These are phyloP conservation scores for Ananas comosus DNA, from an alignment of 176 grass and related monocot species.

Conservation along the genomic window DNA sequence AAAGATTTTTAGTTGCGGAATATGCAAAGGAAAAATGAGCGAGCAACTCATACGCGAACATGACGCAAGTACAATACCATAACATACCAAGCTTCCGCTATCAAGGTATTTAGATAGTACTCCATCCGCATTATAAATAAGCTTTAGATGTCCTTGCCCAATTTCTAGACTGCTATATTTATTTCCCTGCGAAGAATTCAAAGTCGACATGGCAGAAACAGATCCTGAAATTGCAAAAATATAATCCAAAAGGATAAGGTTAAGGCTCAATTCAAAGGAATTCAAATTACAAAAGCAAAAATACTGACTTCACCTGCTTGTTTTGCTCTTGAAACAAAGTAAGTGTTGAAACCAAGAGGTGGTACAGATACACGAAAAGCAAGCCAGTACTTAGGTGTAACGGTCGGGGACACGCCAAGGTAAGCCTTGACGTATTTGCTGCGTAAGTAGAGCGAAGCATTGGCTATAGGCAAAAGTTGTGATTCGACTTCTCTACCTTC, in stretches of 20 bases:
- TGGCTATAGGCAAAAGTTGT: conserved; percentile 64
- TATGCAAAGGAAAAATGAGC: conserved; percentile 2
- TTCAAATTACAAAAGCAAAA: conserved; percentile 14
- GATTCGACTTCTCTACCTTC: conserved; percentile 84
- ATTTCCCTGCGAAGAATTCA: conserved; percentile 50
- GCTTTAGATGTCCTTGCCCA: conserved; percentile 66
- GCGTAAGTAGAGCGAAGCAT: conserved; percentile 46
- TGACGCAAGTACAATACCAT: neutral
- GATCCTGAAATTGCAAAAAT: conserved; percentile 33
- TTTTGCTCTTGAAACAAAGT: conserved; percentile 56
- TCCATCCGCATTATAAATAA: conserved; percentile 47
- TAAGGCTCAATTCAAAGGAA: conserved; percentile 3
- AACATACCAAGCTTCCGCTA: conserved; percentile 45
- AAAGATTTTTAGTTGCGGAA: no score
- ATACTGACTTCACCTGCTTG: conserved; percentile 44
- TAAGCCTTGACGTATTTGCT: conserved; percentile 64
- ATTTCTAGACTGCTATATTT: conserved; percentile 38
- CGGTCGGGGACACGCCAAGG: conserved; percentile 33
- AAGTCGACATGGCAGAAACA: conserved; percentile 35
- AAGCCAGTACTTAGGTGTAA: conserved; percentile 83
- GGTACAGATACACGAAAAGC: conserved; percentile 65
- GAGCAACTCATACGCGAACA: neutral
- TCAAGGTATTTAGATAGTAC: conserved; percentile 46
- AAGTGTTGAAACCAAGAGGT: conserved; percentile 85
- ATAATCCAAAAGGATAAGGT: conserved; percentile 15